Conservation (phyloP, 163 green algal genomes). For the Scenedesmus sp. region DNA sequence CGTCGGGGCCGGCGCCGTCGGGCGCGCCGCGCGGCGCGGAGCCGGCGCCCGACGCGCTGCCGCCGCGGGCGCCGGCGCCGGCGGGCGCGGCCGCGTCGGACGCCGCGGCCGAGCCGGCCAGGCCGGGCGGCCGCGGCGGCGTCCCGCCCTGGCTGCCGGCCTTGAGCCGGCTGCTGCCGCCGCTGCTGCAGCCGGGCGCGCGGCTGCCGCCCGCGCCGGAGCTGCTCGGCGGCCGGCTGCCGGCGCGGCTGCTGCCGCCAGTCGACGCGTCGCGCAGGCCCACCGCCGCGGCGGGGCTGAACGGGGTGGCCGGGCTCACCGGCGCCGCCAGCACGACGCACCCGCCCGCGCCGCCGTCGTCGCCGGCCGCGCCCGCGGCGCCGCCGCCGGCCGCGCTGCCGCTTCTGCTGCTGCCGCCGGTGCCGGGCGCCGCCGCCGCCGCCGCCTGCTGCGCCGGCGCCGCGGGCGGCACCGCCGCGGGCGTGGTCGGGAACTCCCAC, state of each 20-base stretch:
- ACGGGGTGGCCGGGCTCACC: conserved; percentile 4
- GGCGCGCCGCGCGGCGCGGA: neutral
- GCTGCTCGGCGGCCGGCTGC: neutral
- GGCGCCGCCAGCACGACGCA: neutral
- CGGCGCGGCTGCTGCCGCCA: neutral
- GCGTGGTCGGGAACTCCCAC: conserved; percentile 25
- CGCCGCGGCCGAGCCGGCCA: too few species aligned
- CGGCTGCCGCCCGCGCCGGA: neutral
- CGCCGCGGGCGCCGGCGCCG: neutral
- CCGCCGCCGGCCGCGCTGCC: neutral
- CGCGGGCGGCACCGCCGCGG: conserved; percentile 6
- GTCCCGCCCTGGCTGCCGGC: neutral
- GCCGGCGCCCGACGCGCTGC: neutral
- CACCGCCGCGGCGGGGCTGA: conserved; percentile 14
- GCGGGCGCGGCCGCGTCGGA: too few species aligned
- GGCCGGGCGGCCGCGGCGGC: neutral
- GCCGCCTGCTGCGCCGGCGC: too few species aligned
- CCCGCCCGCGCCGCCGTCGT: neutral
- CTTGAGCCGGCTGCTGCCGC: neutral
- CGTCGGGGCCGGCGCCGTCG: neutral
- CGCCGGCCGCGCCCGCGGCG: neutral
- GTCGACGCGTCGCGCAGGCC: neutral
- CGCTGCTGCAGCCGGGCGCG: neutral
- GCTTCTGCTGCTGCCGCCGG: neutral
- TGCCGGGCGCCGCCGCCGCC: neutral